Base-by-base conservation (phyloP, 2,329 filamentous ascomycete genomes). In the Neodidymelliopsis sp. region DNA sequence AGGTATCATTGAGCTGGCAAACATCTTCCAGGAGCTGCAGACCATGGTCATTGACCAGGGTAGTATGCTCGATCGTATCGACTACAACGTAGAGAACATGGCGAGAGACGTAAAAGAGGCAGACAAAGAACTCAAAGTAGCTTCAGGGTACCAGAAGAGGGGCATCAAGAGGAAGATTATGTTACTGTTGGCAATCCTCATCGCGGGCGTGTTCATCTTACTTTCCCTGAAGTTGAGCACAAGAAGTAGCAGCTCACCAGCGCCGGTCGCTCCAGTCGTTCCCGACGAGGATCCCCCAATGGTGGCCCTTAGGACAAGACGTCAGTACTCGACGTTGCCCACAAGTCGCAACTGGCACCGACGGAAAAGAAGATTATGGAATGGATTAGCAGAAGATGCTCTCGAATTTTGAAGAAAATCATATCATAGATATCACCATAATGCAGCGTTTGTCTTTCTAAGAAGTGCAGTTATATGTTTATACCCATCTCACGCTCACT, bases 21-120 rank as follows among this genome's bases (percentile, higher is more conserved):
- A 97, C 71, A 90, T 99, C 39, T 99, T 99, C 78, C 90, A 95
- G 54, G 94, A 99, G 66, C 79, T 99, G 22, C 94, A 99, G 74
- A 87, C 82, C 36, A 97, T 99, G 92, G 91, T 81, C 49, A 81
- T 81, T 33, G 78, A 81, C 53, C 78, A 81, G 56, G 78, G 78
- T 20, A 79, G 73, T 44, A 75, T 81, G 67, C 68, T 81, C 9
- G 78, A 81, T 49, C 74, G 78, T 27, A 79, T 81, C 51, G 78
- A 81, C 57, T 99, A 97, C 77, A 99, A 99, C 65, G 91, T 99
- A 42, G 94, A 99, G 75, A 84, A 88, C 53, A 97, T 97, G 89
- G 85, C 86, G n/a, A 87, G 86, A 15, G 91, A 97, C 66, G 91
- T 99, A 49, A 96, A 96, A 70, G 89, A 83, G 15, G 94, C 94